Evolutionary conservation across 129 eudicot species (phyloP), one percentile per base, ranked within the genome.

Genomic region (Ambrosia artemisiifolia): DNA sequence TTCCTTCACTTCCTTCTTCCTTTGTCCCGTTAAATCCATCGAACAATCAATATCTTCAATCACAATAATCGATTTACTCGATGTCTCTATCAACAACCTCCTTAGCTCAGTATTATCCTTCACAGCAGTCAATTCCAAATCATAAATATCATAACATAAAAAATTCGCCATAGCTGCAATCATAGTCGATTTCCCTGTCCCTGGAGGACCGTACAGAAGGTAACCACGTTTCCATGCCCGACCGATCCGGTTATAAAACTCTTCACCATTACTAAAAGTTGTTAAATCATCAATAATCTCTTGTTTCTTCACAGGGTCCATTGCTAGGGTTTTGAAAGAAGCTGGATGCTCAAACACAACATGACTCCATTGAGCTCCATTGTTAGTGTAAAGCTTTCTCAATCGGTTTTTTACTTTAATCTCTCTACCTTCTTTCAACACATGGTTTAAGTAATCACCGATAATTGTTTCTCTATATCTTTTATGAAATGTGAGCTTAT

Each of bases 21-120:
- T 56, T 20, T 79, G 78, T 1, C 80, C 80, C 8, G 83, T 80
- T 11, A 80, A 72, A 49, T 80, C 80, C 63, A 74, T 64, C 5
- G 83, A 80, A 17, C 83, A 80, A 81, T 81, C 85, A 16, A 75
- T 76, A 33, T 81, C 85, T 47, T 81, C 85, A 2, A 81, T 81
- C 56, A 81, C 72, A 3, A 81, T 81, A 18, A 81, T 81, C 34
- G 81, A 81, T 24, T 81, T 81, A 42, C 84, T 74, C 54, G 84
- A 57, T 1, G 84, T 80, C 24, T 69, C 81, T 3, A 81, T 75
- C 30, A 81, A 35, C 11, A 81, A 65, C 7, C 66, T 75, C 49
- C 81, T 76, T 1, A 81, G 47, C 60, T 81, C 77, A 0, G 77
- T 70, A 74, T 81, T 81, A 38, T 75, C 76, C 18, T 75, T 81